Evolutionary conservation across 441 rosid genomes (phyloP).

Genomic region (Populus trichocarpa): DNA sequence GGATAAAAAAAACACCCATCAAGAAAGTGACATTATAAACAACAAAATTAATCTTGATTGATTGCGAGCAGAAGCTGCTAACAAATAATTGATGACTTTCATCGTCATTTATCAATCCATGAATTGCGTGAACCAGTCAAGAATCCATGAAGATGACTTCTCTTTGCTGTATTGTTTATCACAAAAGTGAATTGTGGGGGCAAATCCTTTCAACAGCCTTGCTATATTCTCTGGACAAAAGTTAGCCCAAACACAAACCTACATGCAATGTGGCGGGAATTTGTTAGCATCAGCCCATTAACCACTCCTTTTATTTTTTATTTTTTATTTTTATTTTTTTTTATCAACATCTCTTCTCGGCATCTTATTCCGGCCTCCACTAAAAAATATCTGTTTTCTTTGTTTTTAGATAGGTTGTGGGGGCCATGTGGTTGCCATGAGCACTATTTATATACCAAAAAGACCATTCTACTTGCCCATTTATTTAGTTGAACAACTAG

Average conservation of each 20-base stretch:
- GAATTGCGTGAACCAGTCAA: slow-evolving; percentile 4
- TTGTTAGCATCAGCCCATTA: slow-evolving; percentile 15
- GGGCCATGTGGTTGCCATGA: not conserved
- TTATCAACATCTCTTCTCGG: not conserved
- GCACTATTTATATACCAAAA: not conserved
- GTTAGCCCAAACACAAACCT: slow-evolving; percentile 23
- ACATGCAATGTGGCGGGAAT: slow-evolving; percentile 21
- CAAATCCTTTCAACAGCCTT: not conserved
- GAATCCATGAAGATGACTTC: slow-evolving; percentile 2
- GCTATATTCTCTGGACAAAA: slow-evolving; percentile 15
- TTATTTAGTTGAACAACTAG: not conserved
- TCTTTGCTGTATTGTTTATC: not conserved
- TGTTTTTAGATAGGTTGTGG: not conserved
- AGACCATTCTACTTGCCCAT: not conserved
- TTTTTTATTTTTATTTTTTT: not conserved
- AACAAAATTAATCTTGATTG: slow-evolving; percentile 3
- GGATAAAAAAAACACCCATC: not conserved
- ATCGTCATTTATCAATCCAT: not conserved
- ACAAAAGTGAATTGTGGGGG: not conserved
- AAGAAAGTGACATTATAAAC: slow-evolving; percentile 2
- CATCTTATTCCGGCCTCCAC: not conserved
- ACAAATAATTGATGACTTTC: slow-evolving; percentile 7
- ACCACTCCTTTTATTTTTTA: not conserved
- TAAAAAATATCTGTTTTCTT: not conserved
- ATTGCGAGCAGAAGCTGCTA: not conserved